Base-by-base conservation (phyloP, 176 grass and related monocot genomes). In the Miscanthus lutarioriparius region DNA sequence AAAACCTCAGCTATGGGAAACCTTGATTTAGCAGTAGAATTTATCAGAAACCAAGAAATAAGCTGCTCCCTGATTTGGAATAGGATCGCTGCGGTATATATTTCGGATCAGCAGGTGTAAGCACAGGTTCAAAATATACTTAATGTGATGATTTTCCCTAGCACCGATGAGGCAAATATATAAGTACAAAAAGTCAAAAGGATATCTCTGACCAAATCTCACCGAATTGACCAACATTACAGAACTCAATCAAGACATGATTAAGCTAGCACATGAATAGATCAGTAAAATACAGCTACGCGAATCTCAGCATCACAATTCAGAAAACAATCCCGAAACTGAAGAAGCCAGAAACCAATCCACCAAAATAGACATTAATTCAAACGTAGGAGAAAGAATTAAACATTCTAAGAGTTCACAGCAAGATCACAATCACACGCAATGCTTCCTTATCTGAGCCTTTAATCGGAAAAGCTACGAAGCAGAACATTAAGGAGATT, bases 261-360 rank as follows among this genome's bases (percentile, higher is more conserved):
- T 14, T 4, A 36, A 36, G 32, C 32, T 33, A 33, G 40, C 40
- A 43, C 62, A 80, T 45, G 73, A 80, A 36, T 26, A 11, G 36
- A 80, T 67, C 0, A 59, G 59, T 68, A n/a, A 7, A 13, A 19
- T 53, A 53, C 15, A 36, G 56, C 67, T 30, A 40, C 36, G 38
- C 63, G 69, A 77, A 89, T 85, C 87, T 76, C 77, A 88, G 6
- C 73, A 27, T 6, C 48, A 59, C 9, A 45, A 14, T 45, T 45
- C 10, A 45, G 30, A 67, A 22, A 43, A 36, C 5, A 40, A 68
- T 74, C 38, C 67, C 36, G 25, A 37, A 74, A 30, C 44, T 77
- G 38, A 39, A 28, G 15, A 35, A 44, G 59, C 44, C 37, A 44
- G 26, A 70, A 66, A 79, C 67, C n/a, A 47, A 1, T 41, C 20